Percentiles rank a stretch among this genome's conserved stretches.
Evolutionary conservation across 2,329 filamentous ascomycete genomes (phyloP).

Genomic region (Tolypocladium sp.): DNA sequence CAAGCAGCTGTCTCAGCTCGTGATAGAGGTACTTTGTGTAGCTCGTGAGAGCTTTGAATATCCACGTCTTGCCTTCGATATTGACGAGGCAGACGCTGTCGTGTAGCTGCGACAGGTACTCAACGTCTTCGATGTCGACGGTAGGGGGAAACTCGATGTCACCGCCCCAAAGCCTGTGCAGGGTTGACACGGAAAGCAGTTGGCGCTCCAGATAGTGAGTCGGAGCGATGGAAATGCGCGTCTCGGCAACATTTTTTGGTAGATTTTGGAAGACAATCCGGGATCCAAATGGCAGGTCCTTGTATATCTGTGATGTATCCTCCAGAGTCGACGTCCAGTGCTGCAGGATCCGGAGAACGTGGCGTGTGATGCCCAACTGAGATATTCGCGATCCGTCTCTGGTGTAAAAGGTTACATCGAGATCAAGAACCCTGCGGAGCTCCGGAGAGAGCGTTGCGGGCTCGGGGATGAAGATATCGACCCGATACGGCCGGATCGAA

Average conservation of each 20-base stretch:
- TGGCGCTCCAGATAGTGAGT: constrained; percentile 46
- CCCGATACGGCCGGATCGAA: constrained; percentile 37
- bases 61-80: constrained; percentile 31
- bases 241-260: constrained; percentile 34
- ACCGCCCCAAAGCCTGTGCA: constrained; percentile 34
- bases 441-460: constrained; percentile 28
- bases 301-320: constrained; percentile 27
- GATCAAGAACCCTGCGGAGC: constrained; percentile 35
- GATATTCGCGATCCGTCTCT: constrained; percentile 39
- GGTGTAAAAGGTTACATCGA: constrained; percentile 45
- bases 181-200: constrained; percentile 31
- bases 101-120: constrained; percentile 43
- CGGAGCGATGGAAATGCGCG: constrained; percentile 35
- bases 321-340: constrained; percentile 32
- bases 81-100: constrained; percentile 50
- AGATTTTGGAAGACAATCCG: constrained; percentile 45
- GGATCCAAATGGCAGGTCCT: constrained; percentile 45
- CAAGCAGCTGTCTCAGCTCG: constrained; percentile 47
- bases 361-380: constrained; percentile 39
- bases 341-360: constrained; percentile 46
- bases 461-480: constrained; percentile 50
- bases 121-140: constrained; percentile 40
- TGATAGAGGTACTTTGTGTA: constrained; percentile 53
- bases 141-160: constrained; percentile 31
- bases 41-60: constrained; percentile 50